Evolutionary conservation across 2,329 filamentous ascomycete species (phyloP), one percentile per base, ranked within the genome.

Genomic region (Epichloe scottii): DNA sequence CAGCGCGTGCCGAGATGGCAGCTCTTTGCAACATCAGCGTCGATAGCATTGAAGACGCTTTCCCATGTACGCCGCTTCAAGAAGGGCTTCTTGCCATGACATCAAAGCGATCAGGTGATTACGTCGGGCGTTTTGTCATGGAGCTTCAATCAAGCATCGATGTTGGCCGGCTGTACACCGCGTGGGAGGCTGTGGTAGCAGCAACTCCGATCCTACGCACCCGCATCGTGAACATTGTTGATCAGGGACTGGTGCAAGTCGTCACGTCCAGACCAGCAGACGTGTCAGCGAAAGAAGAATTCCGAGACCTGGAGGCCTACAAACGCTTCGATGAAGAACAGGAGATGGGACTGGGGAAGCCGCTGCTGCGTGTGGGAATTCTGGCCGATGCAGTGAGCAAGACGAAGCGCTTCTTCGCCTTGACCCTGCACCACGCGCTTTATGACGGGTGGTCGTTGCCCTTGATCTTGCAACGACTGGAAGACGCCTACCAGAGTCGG

Each of bases 371-470:
- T 11, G 35, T 26, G 23, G 39, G 21, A 21, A 21, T 21, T 21
- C 21, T 21, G 21, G 21, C 21, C 21, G 21, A 21, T 21, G 21
- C 21, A 3, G 21, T 4, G 21, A 21, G 4, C 21, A 21, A 21
- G 21, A 21, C 21, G 21, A 21, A 21, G 21, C 21, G 21, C 21
- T 21, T 42, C 40, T 53, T 56, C 19, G 63, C 75, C 17, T 63
- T 17, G 57, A 73, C 71, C 2, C 66, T 74, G 55, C 74, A 76
- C 51, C 74, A 77, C 54, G 69, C 68, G 10, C 59, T 76, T 0
- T 78, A 77, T 51, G 75, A 78, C 48, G 74, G 74, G 17, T 76
- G 74, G 72, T 71, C 68, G 1, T 67, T 73, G 67, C 66, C 66
- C 5, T 58, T 72, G 6, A 56, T 73, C 1, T 62, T 72, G 34